phyloP scores from a whole-genome alignment of 2,329 filamentous ascomycete genomes.

The Dendrostoma leiphaemia region DNA sequence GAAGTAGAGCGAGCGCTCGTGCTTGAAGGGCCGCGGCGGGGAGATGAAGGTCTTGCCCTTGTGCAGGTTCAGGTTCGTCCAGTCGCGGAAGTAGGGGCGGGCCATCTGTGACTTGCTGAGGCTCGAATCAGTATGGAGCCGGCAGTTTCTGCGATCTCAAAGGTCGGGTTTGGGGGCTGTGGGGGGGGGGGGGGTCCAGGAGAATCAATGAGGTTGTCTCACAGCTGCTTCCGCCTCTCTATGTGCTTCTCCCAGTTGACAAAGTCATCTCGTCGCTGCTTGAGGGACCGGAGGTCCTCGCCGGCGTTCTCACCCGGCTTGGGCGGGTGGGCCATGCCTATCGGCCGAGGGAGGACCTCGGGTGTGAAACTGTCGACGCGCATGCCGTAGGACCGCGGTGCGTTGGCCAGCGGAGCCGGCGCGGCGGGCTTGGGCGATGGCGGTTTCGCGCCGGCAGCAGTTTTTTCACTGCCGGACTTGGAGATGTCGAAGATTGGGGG shows the following conservation, averaged over 20 bases:
- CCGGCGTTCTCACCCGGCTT: slow-evolving; percentile 78
- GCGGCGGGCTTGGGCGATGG: too few relatives aligned
- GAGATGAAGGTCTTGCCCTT: slow-evolving; percentile 91
- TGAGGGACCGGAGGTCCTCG: slow-evolving; percentile 63
- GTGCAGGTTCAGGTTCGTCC: slow-evolving; percentile 77
- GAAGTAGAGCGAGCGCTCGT: slow-evolving; percentile 83
- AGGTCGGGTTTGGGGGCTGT: background rate
- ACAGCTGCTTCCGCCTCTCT: slow-evolving; percentile 72
- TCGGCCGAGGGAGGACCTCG: slow-evolving; percentile 66
- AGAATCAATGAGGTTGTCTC: slow-evolving; percentile 26
- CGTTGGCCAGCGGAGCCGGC: slow-evolving; percentile 52
- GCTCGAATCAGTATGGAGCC: too few relatives aligned
- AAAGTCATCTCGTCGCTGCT: slow-evolving; percentile 74
- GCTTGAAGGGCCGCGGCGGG: slow-evolving; percentile 79
- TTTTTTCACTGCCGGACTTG: too few relatives aligned
- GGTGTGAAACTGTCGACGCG: slow-evolving; percentile 55
- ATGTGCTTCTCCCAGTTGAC: slow-evolving; percentile 84
- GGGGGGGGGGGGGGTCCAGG: background rate
- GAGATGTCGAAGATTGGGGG: too few relatives aligned
- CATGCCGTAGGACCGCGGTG: slow-evolving; percentile 59
- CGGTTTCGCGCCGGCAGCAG: too few relatives aligned
- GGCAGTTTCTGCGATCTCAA: too few relatives aligned
- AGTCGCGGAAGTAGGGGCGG: slow-evolving; percentile 94
- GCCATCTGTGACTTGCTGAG: slow-evolving; percentile 69
- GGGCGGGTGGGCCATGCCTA: slow-evolving; percentile 77